Evolutionary conservation across 2,329 filamentous ascomycete species (phyloP), one percentile per base, ranked within the genome.

Genomic region (Aspergillus hiratsukae): DNA sequence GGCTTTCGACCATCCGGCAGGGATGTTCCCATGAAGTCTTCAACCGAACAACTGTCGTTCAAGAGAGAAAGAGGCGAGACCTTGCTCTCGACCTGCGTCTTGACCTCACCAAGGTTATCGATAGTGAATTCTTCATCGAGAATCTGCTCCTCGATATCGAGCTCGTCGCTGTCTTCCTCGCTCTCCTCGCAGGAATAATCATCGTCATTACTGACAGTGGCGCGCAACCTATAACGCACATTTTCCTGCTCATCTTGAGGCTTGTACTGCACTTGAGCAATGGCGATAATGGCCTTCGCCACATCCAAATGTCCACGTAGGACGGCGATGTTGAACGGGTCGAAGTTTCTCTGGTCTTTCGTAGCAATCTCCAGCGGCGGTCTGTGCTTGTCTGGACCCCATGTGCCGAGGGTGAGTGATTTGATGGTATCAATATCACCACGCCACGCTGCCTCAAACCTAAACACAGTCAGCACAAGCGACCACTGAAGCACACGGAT

Each of bases 41-140:
- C 74, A 1, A 70, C 70, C 7, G 71, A 65, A 17, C 72, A 77
- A 1, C 1, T 1, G 69, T 72, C 77, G 4, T 67, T 61, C 4
- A 91, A 69, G 55, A 89, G 69, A 0, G 70, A 60, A 1, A 82
- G 66, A 1, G 90, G 86, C 37, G 78, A 79, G 8, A 81, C 73
- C 17, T 78, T 73, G 55, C 87, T 89, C 67, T 89, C 86, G 57
- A 91, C 87, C 54, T 87, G 80, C 66, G 82, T 86, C 0, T 83
- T 83, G 3, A 88, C 78, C 61, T 89, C 82, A 0, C 88, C 88
- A 56, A 94, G 80, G 62, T 90, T 85, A 17, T 94, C 88, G 52
- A 93, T 82, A 0, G 90, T 94, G 68, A 89, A 90, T 37, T 81
- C 78, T 11, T 87, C 83, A 61, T 87, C 82, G 28, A 90, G 75